Conservation (phyloP, 805 yeast species). For the Henningerozyma blattae region DNA sequence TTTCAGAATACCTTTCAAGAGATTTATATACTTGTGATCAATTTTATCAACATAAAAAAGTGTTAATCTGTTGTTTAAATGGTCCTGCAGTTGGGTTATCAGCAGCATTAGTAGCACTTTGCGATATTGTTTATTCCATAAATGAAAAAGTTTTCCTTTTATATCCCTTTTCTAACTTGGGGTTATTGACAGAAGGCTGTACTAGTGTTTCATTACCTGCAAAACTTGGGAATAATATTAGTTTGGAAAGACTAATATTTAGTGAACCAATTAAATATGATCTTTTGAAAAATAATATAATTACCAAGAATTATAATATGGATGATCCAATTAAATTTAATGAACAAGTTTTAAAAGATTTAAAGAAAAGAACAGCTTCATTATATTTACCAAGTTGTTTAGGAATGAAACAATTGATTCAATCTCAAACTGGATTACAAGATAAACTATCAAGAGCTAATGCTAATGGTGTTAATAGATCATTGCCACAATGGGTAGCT, state of each 20-base stretch:
- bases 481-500: conserved; percentile 17
- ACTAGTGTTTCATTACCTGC: conserved; percentile 52
- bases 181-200: conserved; percentile 74
- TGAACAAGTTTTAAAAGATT: conserved; percentile 29
- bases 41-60: conserved; percentile 56
- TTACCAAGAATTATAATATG: conserved; percentile 42
- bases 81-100: conserved; percentile 82
- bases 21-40: conserved; percentile 55
- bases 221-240: conserved; percentile 61
- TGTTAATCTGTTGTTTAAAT: conserved; percentile 61
- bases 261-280: conserved; percentile 50
- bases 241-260: conserved; percentile 62
- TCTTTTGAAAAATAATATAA: conserved; percentile 48
- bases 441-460: conserved; percentile 9
- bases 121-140: conserved; percentile 63
- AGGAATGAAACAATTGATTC: conserved; percentile 30
- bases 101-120: conserved; percentile 56
- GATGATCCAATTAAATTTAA: conserved; percentile 37
- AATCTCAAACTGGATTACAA: conserved; percentile 3
- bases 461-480: conserved; percentile 9
- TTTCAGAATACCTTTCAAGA: conserved; percentile 45
- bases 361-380: conserved; percentile 22
- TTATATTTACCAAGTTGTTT: conserved; percentile 28
- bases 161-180: conserved; percentile 72
- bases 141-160: conserved; percentile 46